These are phyloP conservation scores for Trichosporon asahii DNA, from an alignment of 1,284 basidiomycete species.

Conservation along the genomic window DNA sequence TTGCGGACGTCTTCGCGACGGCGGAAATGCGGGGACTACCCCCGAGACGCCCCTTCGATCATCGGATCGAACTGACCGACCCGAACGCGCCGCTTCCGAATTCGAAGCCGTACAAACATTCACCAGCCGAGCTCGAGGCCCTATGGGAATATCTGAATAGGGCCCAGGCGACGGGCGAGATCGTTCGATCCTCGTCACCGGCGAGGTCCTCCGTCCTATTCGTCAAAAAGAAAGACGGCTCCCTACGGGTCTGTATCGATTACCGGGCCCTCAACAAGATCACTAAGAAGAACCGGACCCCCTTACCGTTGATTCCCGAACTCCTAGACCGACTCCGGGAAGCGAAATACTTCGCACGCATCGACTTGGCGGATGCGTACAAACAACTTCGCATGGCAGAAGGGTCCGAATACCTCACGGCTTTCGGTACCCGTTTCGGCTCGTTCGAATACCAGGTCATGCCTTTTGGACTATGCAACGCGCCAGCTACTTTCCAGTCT, in stretches of 20 bases:
- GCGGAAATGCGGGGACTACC: too few species aligned
- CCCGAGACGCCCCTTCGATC: too few species aligned
- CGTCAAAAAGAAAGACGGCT: slow-evolving; percentile 16
- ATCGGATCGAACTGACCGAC: too few species aligned
- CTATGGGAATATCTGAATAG: too few species aligned
- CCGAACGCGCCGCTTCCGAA: too few species aligned
- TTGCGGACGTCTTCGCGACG: too few species aligned
- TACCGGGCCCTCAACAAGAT: slow-evolving; percentile 26
- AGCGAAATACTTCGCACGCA: slow-evolving; percentile 37
- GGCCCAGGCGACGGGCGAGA: too few species aligned
- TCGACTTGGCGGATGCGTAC: slow-evolving; percentile 42
- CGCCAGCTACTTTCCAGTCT: slow-evolving; percentile 47
- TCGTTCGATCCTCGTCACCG: too few species aligned
- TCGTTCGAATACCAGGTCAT: slow-evolving; percentile 48
- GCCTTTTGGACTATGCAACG: slow-evolving; percentile 53
- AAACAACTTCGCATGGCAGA: slow-evolving; percentile 37
- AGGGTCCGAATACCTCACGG: slow-evolving; percentile 48
- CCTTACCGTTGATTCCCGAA: slow-evolving; percentile 28
- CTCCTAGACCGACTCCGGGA: slow-evolving; percentile 38
- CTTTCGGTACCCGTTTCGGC: slow-evolving; percentile 48
- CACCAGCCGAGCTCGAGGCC: too few species aligned
- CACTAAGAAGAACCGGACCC: slow-evolving; percentile 33
- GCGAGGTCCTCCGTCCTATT: slow-evolving; percentile 22
- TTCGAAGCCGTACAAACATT: too few species aligned
- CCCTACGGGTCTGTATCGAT: slow-evolving; percentile 23